Evolutionary conservation across 1,284 basidiomycete species (phyloP), one percentile per base, ranked within the genome.

Genomic region (Irpex rosettiformis): DNA sequence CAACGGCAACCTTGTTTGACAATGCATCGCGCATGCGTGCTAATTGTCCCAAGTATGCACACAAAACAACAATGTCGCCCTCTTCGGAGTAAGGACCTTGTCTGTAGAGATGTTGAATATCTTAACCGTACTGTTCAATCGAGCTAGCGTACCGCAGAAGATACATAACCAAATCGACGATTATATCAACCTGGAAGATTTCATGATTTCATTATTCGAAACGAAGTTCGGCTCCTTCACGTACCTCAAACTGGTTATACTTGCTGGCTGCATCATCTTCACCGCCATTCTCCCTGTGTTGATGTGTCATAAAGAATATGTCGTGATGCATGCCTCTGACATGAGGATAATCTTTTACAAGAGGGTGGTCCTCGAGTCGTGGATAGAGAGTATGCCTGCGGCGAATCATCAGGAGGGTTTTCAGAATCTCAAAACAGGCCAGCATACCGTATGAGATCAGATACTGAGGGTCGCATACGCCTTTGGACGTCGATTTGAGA

Each of bases 21-120:
- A 91, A 74, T 30, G 79, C 77, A 2, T 81, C 78, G 5, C 71
- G 67, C 22, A 72, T 60, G 11, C 67, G 65, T n/a, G 68, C 64
- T 1, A 92, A 75, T 65, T 91, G 89, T 0, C 89, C 88, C 3
- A 90, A 79, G 66, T 91, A 91, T 0, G 88, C 87, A 64, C 86
- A 89, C 8, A 92, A 71, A 6, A 92, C 84, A 6, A 86, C 88
- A 37, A 92, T 89, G 61, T 89, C 85, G 1, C 88, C 88, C 28
- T 62, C 65, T 8, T 54, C 62, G 2, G 62, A 63, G 42, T 69
- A 70, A 24, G 60, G 57, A 5, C 63, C 78, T 57, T 68, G 85
- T 73, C 64, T 65, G 25, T 1, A 45, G 4, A 60, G 16, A 37
- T 37, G 30, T 16, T 37, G 8, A 24, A 18, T 8, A 5, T n/a